Evolutionary conservation across 441 rosid species (phyloP).

Genomic region (Corymbia citriodora): DNA sequence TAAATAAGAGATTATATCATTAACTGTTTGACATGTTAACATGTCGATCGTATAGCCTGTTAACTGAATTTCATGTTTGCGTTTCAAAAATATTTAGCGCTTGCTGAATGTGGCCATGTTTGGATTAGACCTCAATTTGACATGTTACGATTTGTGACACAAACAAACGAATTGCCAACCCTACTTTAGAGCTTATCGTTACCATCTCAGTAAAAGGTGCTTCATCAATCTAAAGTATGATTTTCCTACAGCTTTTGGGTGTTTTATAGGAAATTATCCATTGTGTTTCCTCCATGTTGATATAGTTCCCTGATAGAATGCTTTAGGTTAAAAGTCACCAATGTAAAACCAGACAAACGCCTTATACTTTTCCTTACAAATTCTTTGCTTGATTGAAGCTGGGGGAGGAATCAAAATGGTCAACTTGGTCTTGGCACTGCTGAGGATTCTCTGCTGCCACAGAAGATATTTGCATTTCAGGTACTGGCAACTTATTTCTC

Average conservation of each 20-base stretch:
- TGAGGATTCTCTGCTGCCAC: slow-evolving; percentile 91
- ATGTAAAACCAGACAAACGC: background rate
- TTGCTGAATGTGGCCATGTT: background rate
- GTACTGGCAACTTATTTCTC: slow-evolving; percentile 20
- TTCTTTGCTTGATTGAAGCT: slow-evolving; percentile 39
- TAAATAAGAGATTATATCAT: background rate
- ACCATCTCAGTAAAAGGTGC: background rate
- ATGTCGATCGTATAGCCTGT: background rate
- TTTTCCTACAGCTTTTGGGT: background rate
- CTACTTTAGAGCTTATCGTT: background rate
- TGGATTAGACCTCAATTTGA: background rate
- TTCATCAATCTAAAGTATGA: background rate
- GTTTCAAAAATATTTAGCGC: background rate
- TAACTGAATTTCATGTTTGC: background rate
- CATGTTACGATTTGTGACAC: background rate
- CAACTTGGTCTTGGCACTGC: slow-evolving; percentile 94
- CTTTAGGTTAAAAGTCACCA: background rate
- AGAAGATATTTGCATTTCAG: slow-evolving; percentile 86
- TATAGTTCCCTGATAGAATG: background rate
- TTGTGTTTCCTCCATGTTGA: background rate
- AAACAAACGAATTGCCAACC: background rate
- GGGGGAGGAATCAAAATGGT: slow-evolving; percentile 99
- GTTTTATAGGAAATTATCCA: background rate
- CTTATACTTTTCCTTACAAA: background rate
- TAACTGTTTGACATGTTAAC: background rate